Percentiles rank a stretch among this genome's conserved stretches.
Evolutionary conservation across 495 filamentous ascomycete species (phyloP).

Genomic region (Wilcoxina mikolae): DNA sequence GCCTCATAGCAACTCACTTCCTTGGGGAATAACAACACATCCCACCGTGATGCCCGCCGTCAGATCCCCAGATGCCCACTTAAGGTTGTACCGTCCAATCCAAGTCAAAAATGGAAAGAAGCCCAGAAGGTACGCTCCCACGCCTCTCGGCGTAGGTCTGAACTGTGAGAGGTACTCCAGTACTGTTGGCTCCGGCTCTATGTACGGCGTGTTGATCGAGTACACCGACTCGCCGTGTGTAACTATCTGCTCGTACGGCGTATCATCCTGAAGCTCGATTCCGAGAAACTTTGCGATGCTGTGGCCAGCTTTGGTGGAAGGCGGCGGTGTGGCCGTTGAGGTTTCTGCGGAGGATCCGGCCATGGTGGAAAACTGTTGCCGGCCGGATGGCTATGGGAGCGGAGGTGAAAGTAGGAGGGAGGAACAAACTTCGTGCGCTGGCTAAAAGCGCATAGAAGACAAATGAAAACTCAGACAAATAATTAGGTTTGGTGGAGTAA

Average conservation of each 20-base stretch:
- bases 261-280: conserved; percentile 59
- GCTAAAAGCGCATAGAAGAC: background rate
- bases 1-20: conserved; percentile 34
- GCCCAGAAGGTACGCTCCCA: conserved; percentile 44
- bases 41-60: conserved; percentile 93
- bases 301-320: conserved; percentile 38
- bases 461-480: too few relatives aligned
- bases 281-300: conserved; percentile 63
- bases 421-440: conserved; percentile 9
- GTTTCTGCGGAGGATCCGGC: background rate
- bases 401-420: background rate
- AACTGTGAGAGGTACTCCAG: conserved; percentile 54
- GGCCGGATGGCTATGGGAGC: background rate
- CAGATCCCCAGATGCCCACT: conserved; percentile 80
- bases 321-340: background rate
- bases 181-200: conserved; percentile 66
- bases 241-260: conserved; percentile 29
- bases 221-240: conserved; percentile 64
- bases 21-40: conserved; percentile 87
- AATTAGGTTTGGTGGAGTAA: too few relatives aligned
- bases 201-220: conserved; percentile 53
- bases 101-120: conserved; percentile 81
- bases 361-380: background rate
- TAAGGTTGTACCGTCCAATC: conserved; percentile 74
- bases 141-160: conserved; percentile 41